Base-by-base conservation (phyloP, 139 green algal genomes). In the Desmodesmus armatus region DNA sequence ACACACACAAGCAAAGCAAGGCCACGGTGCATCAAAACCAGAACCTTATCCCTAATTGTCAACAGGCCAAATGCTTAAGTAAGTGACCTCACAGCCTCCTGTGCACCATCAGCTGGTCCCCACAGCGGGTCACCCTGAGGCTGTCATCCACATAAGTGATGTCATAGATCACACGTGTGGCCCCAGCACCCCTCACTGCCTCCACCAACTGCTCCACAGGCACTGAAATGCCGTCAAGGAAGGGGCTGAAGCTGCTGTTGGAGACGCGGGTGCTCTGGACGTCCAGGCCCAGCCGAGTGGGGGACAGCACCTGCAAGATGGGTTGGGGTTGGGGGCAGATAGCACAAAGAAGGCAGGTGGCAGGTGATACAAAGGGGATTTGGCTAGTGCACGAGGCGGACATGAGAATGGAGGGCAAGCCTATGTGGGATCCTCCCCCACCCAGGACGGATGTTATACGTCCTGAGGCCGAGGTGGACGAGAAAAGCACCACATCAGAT, bases 191-290 rank as follows among this genome's bases (percentile, higher is more conserved):
- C 17, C 47, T 19, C n/a, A 78, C 17, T 37, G 60, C n/a, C 3
- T 33, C 73, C 11, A 88, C 44, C 19, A 88, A 39, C 51, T 82
- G 35, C 84, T 84, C 67, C 58, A 88, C 84, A 39, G 84, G 84
- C 53, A 88, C 84, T 31, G 44, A 39, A n/a, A 88, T 62, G 29
- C 23, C 39, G 77, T 88, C 84, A n/a, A 88, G 58, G 33, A 88
- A 75, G 31, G 84, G 84, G 27, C 76, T 77, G 39, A 88, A 88
- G 35, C 49, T 80, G 77, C 77, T 85, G 77, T 49, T 23, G 13
- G 73, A 44, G 13, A 88, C 84, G 51, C 84, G 76, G 6, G 84
- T 88, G 66, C 44, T 79, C 58, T 85, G 66, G 47, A 88, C 44
- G 15, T 29, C 53, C n/a, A 88, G 76, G 5, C 77, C 77, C 2